Percentiles rank a stretch among this genome's conserved stretches.
Conservation (phyloP, 1,139 yeast genomes). For the Candida tropicalis region DNA sequence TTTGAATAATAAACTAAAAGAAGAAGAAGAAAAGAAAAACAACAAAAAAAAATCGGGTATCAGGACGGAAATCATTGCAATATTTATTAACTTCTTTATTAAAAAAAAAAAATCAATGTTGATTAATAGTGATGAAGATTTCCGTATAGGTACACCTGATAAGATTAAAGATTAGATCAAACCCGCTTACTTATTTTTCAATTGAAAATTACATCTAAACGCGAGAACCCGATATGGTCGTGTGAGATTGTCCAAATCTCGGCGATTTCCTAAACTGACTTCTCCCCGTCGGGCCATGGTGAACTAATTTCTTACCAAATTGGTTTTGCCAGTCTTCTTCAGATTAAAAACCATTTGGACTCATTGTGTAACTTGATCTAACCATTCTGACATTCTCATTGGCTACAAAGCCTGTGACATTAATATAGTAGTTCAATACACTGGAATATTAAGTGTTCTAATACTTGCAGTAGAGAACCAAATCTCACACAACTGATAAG, state of each 20-base stretch:
- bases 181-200: not conserved
- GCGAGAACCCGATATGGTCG: slow-evolving; percentile 6
- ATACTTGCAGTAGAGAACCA: no score
- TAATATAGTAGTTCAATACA: no score
- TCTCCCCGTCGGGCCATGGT: slow-evolving; percentile 3
- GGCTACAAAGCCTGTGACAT: no score
- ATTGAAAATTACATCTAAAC: slow-evolving; percentile 4
- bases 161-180: not conserved
- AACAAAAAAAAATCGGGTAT: not conserved
- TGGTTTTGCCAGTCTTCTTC: no score
- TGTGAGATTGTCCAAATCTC: not conserved
- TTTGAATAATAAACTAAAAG: not conserved
- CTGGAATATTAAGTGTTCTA: no score
- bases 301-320: no score
- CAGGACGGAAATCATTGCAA: not conserved
- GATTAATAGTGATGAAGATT: not conserved
- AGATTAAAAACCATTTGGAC: no score
- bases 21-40: not conserved
- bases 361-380: no score
- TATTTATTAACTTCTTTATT: slow-evolving; percentile 1
- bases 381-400: not conserved
- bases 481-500: no score
- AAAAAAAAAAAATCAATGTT: no score
- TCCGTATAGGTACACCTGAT: slow-evolving; percentile 4
- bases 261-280: slow-evolving; percentile 2